A percentile compares a stretch with the other conserved stretches of the same genome.
Evolutionary conservation across 176 grass and related monocot species (phyloP).

Genomic region (Leersia perrieri): DNA sequence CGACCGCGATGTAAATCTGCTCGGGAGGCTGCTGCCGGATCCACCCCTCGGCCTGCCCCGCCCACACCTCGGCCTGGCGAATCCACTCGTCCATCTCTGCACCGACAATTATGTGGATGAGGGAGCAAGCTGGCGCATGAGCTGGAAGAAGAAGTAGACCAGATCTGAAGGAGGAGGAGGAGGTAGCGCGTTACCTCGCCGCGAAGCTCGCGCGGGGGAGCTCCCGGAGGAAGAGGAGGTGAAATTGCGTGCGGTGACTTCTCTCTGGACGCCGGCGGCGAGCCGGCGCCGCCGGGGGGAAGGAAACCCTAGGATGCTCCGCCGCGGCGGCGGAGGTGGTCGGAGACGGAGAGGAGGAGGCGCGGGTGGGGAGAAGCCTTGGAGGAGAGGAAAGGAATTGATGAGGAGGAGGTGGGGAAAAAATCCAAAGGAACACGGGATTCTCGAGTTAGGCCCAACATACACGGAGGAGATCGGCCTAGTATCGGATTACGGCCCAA

Average conservation of each 20-base stretch:
- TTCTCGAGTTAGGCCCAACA: background rate
- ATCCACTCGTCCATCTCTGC: constrained; percentile 57
- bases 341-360: background rate
- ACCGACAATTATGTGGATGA: background rate
- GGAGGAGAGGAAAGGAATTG: background rate
- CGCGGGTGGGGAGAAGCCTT: background rate
- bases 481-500: background rate
- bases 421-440: background rate
- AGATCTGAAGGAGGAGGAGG: background rate
- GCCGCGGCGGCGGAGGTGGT: background rate
- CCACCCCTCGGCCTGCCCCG: constrained; percentile 60
- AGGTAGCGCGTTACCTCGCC: background rate
- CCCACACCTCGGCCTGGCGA: constrained; percentile 44
- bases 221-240: background rate
- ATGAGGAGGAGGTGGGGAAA: background rate
- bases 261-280: background rate
- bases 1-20: constrained; percentile 71
- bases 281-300: background rate
- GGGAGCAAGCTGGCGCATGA: background rate
- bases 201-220: background rate
- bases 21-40: constrained; percentile 68
- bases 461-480: background rate
- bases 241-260: background rate
- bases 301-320: background rate
- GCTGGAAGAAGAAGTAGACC: background rate